Evolutionary conservation across 257 asterid genomes (phyloP), one percentile per base, ranked within the genome.

Genomic region (Fraxinus quadrangulata): DNA sequence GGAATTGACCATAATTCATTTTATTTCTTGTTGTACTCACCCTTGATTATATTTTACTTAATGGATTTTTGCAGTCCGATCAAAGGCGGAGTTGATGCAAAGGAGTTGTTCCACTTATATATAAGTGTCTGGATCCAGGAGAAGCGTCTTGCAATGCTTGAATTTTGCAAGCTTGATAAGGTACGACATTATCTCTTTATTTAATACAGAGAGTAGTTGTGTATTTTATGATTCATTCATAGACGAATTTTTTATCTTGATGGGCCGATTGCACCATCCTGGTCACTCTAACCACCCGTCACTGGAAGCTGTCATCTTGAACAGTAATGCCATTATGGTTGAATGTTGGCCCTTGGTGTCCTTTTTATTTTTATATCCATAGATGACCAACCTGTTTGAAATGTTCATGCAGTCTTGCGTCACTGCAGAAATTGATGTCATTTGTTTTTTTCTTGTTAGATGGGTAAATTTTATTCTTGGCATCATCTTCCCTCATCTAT

Each of bases 41-140:
- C 8, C 1, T 30, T 70, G 36, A 59, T 73, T 66, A 40, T 70
- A 66, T 79, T 63, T 68, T 37, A 56, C 65, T 31, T 73, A 11
- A 81, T 24, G 34, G 21, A 51, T 9, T 85, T 84, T 80, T 88
- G 84, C 90, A 95, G 98, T 80, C 84, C 81, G 67, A 84, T 91
- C 74, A 95, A 93, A 90, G 97, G 92, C 3, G 97, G 98, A 51
- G 91, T 95, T 33, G 94, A 93, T 81, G 97, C 98, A 33, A 95
- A 95, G 74, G 94, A 95, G 86, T 81, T 95, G 89, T 95, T 91
- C 80, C 96, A 91, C 51, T 83, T 81, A 11, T 89, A 92, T 80
- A 93, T 93, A 79, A 85, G 85, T 70, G 88, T 78, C 49, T 95
- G 99, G 99, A 93, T 95, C 86, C 90, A 90, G 76, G 99, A 93